Evolutionary conservation across 495 filamentous ascomycete species (phyloP).

Genomic region (Aspergillus incahuasiensis): DNA sequence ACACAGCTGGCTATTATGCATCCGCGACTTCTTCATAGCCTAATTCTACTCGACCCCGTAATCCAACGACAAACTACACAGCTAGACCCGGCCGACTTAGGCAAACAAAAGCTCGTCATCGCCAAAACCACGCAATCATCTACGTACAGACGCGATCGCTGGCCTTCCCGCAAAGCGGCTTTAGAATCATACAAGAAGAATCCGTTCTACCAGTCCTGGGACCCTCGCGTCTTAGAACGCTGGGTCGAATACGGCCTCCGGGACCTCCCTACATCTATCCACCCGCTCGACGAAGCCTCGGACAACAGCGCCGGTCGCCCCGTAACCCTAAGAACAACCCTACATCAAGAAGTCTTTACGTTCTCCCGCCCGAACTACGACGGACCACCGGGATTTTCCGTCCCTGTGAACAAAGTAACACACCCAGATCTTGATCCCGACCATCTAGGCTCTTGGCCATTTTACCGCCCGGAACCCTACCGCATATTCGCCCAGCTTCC

Average conservation of each 20-base stretch:
- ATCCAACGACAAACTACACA: constrained; percentile 52
- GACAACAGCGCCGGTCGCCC: constrained; percentile 35
- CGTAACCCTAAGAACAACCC: constrained; percentile 55
- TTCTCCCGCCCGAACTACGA: constrained; percentile 53
- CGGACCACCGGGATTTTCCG: constrained; percentile 28
- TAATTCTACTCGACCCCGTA: constrained; percentile 80
- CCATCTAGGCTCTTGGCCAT: constrained; percentile 45
- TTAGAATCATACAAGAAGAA: constrained; percentile 52
- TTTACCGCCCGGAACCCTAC: constrained; percentile 72
- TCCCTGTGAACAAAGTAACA: constrained; percentile 37
- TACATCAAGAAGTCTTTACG: constrained; percentile 60
- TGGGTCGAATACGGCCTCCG: constrained; percentile 65
- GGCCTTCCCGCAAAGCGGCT: constrained; percentile 62
- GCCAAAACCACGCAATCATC: constrained; percentile 48
- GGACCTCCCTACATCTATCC: constrained; percentile 53
- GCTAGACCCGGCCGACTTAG: constrained; percentile 26
- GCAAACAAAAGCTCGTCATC: constrained; percentile 24
- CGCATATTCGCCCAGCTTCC: constrained; percentile 61
- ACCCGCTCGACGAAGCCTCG: constrained; percentile 37
- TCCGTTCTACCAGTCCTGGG: constrained; percentile 71
- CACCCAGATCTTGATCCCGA: constrained; percentile 45
- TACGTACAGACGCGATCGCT: constrained; percentile 63
- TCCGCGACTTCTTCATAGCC: constrained; percentile 71
- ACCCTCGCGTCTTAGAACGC: constrained; percentile 62
- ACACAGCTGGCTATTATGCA: constrained; percentile 63